Percentiles rank a stretch among this genome's conserved stretches.
phyloP scores from a whole-genome alignment of 2,329 filamentous ascomycete genomes.

The Phialocephala subalpina region DNA sequence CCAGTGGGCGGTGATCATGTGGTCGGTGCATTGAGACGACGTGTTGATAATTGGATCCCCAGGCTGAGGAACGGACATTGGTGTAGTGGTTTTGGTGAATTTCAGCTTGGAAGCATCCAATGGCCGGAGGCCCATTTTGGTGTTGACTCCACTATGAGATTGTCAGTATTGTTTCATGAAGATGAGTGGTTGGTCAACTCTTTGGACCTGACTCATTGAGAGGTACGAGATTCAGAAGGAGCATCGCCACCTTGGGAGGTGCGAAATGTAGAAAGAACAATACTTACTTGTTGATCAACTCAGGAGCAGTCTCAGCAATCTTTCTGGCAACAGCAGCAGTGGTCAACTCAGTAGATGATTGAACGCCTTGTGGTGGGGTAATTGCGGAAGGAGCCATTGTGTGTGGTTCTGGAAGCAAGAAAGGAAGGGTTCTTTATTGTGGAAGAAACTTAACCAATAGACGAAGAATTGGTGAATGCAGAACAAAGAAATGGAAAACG shows the following conservation, averaged over 20 bases:
- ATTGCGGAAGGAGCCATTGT: slow-evolving; percentile 58
- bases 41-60: slow-evolving; percentile 49
- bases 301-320: slow-evolving; percentile 52
- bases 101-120: slow-evolving; percentile 69
- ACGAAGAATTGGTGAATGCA: neutral
- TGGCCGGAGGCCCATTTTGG: slow-evolving; percentile 51
- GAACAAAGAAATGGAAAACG: slow-evolving; percentile 9
- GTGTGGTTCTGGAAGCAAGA: neutral
- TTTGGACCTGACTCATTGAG: neutral
- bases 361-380: slow-evolving; percentile 47
- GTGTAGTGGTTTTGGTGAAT: slow-evolving; percentile 59
- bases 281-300: slow-evolving; percentile 54
- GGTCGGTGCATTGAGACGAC: slow-evolving; percentile 67
- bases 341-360: slow-evolving; percentile 60
- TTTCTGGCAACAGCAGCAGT: slow-evolving; percentile 61
- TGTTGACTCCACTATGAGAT: slow-evolving; percentile 13
- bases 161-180: neutral
- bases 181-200: neutral
- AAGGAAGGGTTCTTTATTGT: neutral
- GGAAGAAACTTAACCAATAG: neutral
- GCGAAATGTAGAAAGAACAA: neutral
- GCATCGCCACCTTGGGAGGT: too few relatives aligned
- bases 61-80: slow-evolving; percentile 58
- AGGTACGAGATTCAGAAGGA: neutral
- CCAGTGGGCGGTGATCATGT: slow-evolving; percentile 85